Conservation (phyloP, 371 early-diverging fungal species). For the Mucor irregularis region DNA sequence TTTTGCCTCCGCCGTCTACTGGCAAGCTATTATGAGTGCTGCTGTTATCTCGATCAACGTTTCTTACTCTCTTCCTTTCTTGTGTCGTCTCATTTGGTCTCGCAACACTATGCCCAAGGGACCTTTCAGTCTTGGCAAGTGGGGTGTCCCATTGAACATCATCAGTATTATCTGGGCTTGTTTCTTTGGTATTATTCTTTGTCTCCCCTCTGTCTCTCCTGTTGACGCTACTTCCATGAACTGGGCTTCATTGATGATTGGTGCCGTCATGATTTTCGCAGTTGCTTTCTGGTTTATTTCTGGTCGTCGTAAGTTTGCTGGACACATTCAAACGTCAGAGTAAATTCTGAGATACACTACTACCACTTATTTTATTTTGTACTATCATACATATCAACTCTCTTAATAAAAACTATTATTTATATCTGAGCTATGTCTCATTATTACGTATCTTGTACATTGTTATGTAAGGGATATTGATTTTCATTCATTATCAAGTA, state of each 20-base stretch:
- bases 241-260: constrained; percentile 34
- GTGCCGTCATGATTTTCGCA: constrained; percentile 19
- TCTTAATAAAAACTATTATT: no score
- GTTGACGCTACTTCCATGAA: constrained; percentile 30
- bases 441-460: no score
- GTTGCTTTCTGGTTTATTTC: constrained; percentile 23
- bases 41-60: constrained; percentile 32
- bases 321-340: constrained; percentile 6
- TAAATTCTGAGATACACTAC: no score
- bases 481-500: no score
- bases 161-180: constrained; percentile 29
- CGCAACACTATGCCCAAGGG: constrained; percentile 29
- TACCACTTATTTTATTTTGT: no score
- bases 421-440: no score
- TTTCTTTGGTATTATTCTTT: constrained; percentile 31
- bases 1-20: constrained; percentile 28
- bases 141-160: constrained; percentile 24
- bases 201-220: constrained; percentile 25
- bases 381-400: no score
- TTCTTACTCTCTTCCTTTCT: constrained; percentile 27
- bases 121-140: constrained; percentile 29
- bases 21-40: constrained; percentile 32
- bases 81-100: constrained; percentile 33
- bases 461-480: no score
- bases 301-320: constrained; percentile 22